A percentile compares a stretch with the other conserved stretches of the same genome.
phyloP scores from a whole-genome alignment of 805 yeast genomes.

The Lipomyces japonicus region DNA sequence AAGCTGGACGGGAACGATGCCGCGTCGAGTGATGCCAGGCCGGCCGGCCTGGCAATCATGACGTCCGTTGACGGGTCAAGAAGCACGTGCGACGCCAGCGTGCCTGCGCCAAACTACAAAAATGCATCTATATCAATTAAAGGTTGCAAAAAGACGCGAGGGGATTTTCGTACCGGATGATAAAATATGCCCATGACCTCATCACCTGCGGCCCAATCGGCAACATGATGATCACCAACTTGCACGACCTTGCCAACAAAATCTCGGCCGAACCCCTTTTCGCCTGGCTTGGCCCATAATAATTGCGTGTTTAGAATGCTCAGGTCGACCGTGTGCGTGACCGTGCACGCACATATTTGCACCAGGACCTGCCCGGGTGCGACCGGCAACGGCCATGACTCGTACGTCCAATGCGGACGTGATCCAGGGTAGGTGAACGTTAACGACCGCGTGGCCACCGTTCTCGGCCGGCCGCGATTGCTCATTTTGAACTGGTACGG shows the following conservation, averaged over 20 bases:
- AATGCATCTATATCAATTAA: neutral
- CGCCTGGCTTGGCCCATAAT: conserved; percentile 43
- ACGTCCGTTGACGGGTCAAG: conserved; percentile 53
- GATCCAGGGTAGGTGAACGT: conserved; percentile 25
- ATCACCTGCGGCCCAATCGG: conserved; percentile 51
- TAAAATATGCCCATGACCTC: conserved; percentile 59
- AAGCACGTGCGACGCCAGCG: conserved; percentile 54
- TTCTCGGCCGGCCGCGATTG: neutral
- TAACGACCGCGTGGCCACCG: conserved; percentile 21
- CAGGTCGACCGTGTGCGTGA: conserved; percentile 66
- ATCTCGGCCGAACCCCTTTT: conserved; percentile 68
- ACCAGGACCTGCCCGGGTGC: conserved; percentile 50
- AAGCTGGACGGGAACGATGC: conserved; percentile 63
- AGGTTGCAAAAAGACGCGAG: neutral
- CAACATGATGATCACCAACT: conserved; percentile 48
- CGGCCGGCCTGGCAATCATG: conserved; percentile 47
- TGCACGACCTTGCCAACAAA: conserved; percentile 57
- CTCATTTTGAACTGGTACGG: no score
- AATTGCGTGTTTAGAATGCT: conserved; percentile 54
- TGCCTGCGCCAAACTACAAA: conserved; percentile 47
- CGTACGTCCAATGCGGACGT: conserved; percentile 24
- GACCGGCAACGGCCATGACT: conserved; percentile 46
- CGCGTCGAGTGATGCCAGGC: conserved; percentile 52
- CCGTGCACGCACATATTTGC: conserved; percentile 54
- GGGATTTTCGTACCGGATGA: conserved; percentile 38